These are phyloP conservation scores for Decorospora gaudefroyi DNA, from an alignment of 2,329 filamentous ascomycete species.

Conservation along the genomic window DNA sequence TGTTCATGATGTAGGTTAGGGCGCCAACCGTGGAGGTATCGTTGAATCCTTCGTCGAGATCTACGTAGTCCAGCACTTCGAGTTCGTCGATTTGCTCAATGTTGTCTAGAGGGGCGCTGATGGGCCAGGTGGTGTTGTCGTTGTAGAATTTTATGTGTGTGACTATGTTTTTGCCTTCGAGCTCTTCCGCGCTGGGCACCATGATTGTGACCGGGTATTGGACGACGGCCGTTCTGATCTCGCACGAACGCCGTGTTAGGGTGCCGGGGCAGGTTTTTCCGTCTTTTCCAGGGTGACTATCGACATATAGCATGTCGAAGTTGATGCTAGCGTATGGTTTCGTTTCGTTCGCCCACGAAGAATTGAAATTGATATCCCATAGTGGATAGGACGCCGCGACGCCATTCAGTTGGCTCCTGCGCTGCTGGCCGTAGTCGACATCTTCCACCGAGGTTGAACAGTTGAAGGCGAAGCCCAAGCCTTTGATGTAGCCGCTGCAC, in stretches of 20 bases:
- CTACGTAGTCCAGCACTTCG: slow-evolving; percentile 18
- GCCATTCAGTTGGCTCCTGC: slow-evolving; percentile 8
- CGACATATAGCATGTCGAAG: slow-evolving; percentile 27
- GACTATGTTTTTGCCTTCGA: slow-evolving; percentile 26
- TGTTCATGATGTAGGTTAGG: slow-evolving; percentile 27
- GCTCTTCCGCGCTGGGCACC: slow-evolving; percentile 30
- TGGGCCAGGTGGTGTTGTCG: slow-evolving; percentile 8
- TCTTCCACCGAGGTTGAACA: slow-evolving; percentile 18
- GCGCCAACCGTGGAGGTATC: slow-evolving; percentile 26
- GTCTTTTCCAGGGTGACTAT: slow-evolving; percentile 17
- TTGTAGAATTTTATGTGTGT: slow-evolving; percentile 31
- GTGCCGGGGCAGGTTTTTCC: slow-evolving; percentile 23
- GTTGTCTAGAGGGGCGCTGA: slow-evolving; percentile 10
- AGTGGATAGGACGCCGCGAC: slow-evolving; percentile 16
- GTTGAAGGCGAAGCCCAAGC: slow-evolving; percentile 24
- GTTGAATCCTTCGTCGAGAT: slow-evolving; percentile 20
- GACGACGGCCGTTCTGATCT: slow-evolving; percentile 26
- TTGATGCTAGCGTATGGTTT: slow-evolving; percentile 24
- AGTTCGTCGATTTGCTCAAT: slow-evolving; percentile 21
- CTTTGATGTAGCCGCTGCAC: slow-evolving; percentile 22
- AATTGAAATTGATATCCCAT: slow-evolving; percentile 24
- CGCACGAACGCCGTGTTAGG: slow-evolving; percentile 19
- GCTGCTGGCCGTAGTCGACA: slow-evolving; percentile 28
- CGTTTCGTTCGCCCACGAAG: slow-evolving; percentile 14
- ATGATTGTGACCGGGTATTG: slow-evolving; percentile 31